Evolutionary conservation across 2,329 filamentous ascomycete species (phyloP).

Genomic region (Penicillium sp.): DNA sequence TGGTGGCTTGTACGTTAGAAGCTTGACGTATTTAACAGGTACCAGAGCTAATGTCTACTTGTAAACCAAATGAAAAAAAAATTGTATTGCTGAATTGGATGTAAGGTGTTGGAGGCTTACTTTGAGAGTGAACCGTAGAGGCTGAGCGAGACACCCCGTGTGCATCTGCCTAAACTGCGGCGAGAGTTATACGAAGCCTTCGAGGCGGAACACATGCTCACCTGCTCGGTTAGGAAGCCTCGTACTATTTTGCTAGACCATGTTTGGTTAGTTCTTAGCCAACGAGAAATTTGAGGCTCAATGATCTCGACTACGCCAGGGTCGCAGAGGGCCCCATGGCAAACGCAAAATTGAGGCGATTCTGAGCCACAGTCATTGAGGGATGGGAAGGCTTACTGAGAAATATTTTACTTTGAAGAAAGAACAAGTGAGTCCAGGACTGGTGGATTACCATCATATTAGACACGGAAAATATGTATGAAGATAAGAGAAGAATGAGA

Average conservation of each 20-base stretch:
- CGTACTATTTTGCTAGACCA: neutral
- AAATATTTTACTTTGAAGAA: neutral
- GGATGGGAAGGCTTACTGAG: too few species aligned
- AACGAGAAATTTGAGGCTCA: neutral
- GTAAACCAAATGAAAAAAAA: too few species aligned
- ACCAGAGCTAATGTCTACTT: too few species aligned
- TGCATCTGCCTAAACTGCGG: slow-evolving; percentile 5
- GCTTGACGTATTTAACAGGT: neutral
- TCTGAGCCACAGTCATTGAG: too few species aligned
- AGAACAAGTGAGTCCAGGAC: neutral
- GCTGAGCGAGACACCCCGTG: neutral
- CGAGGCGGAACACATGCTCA: neutral
- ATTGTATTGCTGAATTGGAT: neutral
- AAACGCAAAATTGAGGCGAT: too few species aligned
- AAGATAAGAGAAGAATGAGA: neutral
- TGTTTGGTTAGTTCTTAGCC: neutral
- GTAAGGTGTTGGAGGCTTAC: neutral
- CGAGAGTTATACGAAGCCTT: neutral
- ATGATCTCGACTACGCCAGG: too few species aligned
- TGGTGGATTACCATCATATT: neutral
- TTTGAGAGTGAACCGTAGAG: neutral
- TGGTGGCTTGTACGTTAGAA: neutral
- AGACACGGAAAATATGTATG: neutral
- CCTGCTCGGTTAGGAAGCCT: neutral
- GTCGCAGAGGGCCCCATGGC: neutral